Evolutionary conservation across 2,329 filamentous ascomycete species (phyloP).

Genomic region (Nothophaeocryptopus gaeumannii): DNA sequence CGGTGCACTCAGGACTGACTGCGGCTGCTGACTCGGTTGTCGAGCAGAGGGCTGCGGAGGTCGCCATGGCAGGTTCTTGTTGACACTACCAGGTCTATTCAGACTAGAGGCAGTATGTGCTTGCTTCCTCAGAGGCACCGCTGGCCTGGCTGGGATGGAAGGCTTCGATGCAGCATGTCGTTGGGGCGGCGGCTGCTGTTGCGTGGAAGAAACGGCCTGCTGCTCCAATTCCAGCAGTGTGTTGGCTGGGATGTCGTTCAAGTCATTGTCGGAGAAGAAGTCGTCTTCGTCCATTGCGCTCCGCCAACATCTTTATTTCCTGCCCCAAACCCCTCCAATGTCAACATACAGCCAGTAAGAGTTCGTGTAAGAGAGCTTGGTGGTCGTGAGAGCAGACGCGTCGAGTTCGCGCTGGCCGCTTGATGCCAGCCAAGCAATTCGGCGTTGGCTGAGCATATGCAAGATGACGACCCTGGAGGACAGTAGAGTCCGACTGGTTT

Average conservation of each 20-base stretch:
- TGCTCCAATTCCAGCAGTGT: constrained; percentile 47
- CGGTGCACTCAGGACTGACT: constrained; percentile 15
- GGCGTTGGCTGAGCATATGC: too few species aligned
- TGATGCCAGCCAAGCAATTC: too few species aligned
- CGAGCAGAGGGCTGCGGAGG: constrained; percentile 26
- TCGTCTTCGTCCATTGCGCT: constrained; percentile 41
- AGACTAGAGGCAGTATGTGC: constrained; percentile 24
- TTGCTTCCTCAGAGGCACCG: constrained; percentile 20
- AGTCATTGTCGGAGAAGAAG: constrained; percentile 46
- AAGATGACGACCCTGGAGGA: too few species aligned
- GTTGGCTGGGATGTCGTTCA: constrained; percentile 46
- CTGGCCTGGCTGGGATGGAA: not conserved
- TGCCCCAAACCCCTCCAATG: too few species aligned
- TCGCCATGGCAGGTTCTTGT: constrained; percentile 29
- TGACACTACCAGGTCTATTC: constrained; percentile 17
- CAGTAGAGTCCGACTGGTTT: too few species aligned
- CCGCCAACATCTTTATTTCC: too few species aligned
- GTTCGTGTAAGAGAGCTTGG: too few species aligned
- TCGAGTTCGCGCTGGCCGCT: too few species aligned
- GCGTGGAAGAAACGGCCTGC: constrained; percentile 44
- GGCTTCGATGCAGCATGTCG: not conserved
- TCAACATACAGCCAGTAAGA: too few species aligned
- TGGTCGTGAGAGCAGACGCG: too few species aligned
- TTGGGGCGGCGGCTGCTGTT: constrained; percentile 24
- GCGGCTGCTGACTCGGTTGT: constrained; percentile 14